Evolutionary conservation across 352 stramenopile genomes (phyloP), one percentile per base, ranked within the genome.

Genomic region (Phytophthora tentaculata): DNA sequence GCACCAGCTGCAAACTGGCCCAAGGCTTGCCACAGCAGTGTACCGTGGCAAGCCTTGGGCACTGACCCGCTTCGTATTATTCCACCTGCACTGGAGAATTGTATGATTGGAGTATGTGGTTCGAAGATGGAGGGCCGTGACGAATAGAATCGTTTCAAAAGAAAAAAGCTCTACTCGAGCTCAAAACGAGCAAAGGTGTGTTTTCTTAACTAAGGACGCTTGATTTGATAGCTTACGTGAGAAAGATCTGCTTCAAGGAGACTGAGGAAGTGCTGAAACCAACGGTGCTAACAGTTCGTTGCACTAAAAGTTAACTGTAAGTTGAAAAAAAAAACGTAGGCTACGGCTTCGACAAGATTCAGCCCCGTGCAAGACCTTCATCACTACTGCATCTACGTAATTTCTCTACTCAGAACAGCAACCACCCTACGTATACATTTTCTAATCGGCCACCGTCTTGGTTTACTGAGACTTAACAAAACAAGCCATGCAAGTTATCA

Each of bases 131-230:
- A n/a, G n/a, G n/a, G n/a, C n/a, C n/a, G n/a, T n/a, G n/a, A n/a
- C n/a, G n/a, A n/a, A 49, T 60, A 24, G 37, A 48, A 7, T 78
- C 61, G 71, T 12, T 78, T 1, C 35, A 53, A 35, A 57, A 41
- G 19, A 77, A 65, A 35, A 44, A 39, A 3, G 26, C 19, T 13
- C 51, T 5, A 67, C 45, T 9, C 60, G 47, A 28, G 3, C 62
- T 32, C 60, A 66, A 35, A 39, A 65, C 10, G 39, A 49, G 16
- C 55, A 68, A 47, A 20, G 56, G 1, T 56, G 16, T 10, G 67
- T 68, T 35, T 56, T 74, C 1, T 1, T 60, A 26, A 19, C 26
- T 0, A 16, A 65, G 29, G 37, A n/a, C 69, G 4, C 35, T 41
- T 3, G 48, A 20, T 1, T 76, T 76, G 29, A 47, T 6, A 5